Conservation (phyloP, 306 rosid genomes). For the Clitoria ternatea region DNA sequence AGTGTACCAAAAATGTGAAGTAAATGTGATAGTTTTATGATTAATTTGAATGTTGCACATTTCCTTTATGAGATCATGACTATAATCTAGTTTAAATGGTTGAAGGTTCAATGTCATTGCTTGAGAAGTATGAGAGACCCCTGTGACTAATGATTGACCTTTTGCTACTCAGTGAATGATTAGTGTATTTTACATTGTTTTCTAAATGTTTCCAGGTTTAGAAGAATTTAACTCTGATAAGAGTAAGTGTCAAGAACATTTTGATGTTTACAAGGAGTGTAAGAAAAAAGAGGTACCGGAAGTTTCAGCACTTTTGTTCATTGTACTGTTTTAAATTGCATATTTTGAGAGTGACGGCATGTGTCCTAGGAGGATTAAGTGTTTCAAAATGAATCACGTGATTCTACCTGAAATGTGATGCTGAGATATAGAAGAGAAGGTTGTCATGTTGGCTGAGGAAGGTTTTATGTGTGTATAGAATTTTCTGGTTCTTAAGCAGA, state of each 20-base stretch:
- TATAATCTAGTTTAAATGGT: not conserved
- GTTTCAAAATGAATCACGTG: slow-evolving; percentile 1
- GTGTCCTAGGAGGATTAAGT: not conserved
- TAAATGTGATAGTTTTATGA: not conserved
- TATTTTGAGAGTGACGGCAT: not conserved
- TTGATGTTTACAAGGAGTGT: slow-evolving; percentile 92
- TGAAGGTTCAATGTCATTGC: not conserved
- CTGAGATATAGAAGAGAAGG: not conserved
- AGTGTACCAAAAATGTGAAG: not conserved
- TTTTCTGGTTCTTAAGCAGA: not conserved
- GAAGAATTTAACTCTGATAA: slow-evolving; percentile 63
- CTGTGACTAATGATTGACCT: not conserved
- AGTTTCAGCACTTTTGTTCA: not conserved
- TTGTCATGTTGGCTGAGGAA: not conserved
- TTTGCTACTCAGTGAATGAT: not conserved
- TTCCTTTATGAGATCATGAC: not conserved
- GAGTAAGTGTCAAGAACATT: slow-evolving; percentile 90
- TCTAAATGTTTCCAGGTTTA: slow-evolving; percentile 50
- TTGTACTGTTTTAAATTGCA: not conserved
- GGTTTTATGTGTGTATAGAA: not conserved
- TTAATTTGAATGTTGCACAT: not conserved
- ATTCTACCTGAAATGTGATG: slow-evolving; percentile 11
- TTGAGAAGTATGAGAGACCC: slow-evolving; percentile 4
- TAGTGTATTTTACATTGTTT: not conserved
- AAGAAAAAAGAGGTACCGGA: slow-evolving; percentile 85